These are phyloP conservation scores for Raphanus raphanistrum DNA, from an alignment of 345 rosid genomes.

Conservation along the genomic window DNA sequence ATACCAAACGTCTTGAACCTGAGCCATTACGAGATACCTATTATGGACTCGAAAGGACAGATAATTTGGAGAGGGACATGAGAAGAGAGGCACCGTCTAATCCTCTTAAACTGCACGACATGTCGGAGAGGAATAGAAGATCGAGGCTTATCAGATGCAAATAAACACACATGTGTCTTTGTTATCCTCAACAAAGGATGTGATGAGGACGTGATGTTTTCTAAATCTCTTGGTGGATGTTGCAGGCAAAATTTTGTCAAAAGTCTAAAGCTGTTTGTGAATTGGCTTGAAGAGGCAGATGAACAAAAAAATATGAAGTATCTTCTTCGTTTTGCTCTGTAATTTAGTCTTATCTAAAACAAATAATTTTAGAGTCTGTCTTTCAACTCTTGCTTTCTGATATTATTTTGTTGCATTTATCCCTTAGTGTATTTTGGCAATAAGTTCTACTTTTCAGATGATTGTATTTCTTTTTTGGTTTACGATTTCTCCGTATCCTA, in stretches of 20 bases:
- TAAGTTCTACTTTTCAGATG: too few relatives aligned
- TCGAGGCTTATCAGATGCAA: neutral
- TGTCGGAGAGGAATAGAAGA: neutral
- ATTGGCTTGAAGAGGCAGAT: conserved; percentile 98
- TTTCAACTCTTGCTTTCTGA: too few relatives aligned
- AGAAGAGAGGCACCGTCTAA: neutral
- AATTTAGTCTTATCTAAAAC: too few relatives aligned
- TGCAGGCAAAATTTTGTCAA: conserved; percentile 90
- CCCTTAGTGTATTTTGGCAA: too few relatives aligned
- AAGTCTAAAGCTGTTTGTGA: conserved; percentile 88
- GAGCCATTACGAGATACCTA: neutral
- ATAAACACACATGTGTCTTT: too few relatives aligned
- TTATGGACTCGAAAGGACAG: too few relatives aligned
- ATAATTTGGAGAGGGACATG: neutral
- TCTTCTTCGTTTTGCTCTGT: too few relatives aligned
- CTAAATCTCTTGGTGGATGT: neutral
- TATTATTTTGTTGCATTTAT: too few relatives aligned
- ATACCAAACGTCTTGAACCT: neutral
- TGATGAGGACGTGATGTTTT: neutral
- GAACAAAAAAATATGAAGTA: conserved; percentile 58
- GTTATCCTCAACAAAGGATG: too few relatives aligned
- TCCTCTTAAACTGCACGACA: neutral
- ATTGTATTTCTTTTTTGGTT: too few relatives aligned
- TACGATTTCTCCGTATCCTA: too few relatives aligned
- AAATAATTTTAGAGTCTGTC: too few relatives aligned